Base-by-base conservation (phyloP, 2,329 filamentous ascomycete species). In the Neurospora sp. region DNA sequence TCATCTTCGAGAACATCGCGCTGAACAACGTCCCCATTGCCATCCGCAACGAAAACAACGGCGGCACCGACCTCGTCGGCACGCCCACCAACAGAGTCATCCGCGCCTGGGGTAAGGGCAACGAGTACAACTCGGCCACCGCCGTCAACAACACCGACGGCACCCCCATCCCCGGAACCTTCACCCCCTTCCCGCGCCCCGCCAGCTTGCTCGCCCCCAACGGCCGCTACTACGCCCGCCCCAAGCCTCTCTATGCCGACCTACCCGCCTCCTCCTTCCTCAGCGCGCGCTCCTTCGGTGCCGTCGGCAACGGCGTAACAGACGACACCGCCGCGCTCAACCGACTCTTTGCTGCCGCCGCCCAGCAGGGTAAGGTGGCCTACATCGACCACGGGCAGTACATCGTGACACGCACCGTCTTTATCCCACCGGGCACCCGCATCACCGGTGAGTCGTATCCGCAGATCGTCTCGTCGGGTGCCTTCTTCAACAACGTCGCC, bases 271-370 rank as follows among this genome's bases (percentile, higher is more conserved):
- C 82, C 1, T 82, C 84, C 7, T 93, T 96, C 77, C 78, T 92
- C 75, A 91, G 88, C 70, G 88, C 92, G 76, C 91, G 91, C 74
- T 83, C 82, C 15, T 82, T 82, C 15, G 91, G 91, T 43, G 91
- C 90, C 69, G 89, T 84, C 75, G 93, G 92, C 72, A 91, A 96
- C 75, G 92, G 91, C 42, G 78, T 78, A 1, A 90, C 91, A 0
- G 92, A 96, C 73, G 93, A 96, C 76, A 94, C 92, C 1, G 82
- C 82, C 8, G 87, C 87, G 15, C 86, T 96, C 70, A 90, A 93
- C 76, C 81, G 81, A 17, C 86, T 91, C 15, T 84, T 95, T 71
- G 83, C 86, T 70, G 76, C 78, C 11, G 85, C 84, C 66, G 86
- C 86, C 9, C 82, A 83, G 2, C 77, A 82, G 0, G 85, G 84